Conservation (phyloP, 441 rosid genomes). For the Euphorbia schlechtendalii region DNA sequence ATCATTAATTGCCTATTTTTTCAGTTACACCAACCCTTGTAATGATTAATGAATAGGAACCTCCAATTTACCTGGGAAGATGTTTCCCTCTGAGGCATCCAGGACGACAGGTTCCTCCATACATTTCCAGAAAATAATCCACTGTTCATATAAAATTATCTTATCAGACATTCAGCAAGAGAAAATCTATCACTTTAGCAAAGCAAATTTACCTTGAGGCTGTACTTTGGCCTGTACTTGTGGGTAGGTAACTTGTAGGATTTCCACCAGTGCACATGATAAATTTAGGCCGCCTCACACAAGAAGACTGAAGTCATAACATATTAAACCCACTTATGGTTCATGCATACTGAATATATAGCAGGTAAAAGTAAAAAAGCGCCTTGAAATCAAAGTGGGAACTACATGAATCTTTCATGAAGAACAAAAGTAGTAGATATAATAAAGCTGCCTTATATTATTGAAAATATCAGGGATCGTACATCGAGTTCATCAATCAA, state of each 20-base stretch:
- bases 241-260: conserved; percentile 60
- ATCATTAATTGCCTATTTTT: background rate
- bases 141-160: conserved; percentile 34
- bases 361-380: too few species aligned
- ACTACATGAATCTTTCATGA: background rate
- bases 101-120: conserved; percentile 79
- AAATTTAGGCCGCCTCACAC: conserved; percentile 76
- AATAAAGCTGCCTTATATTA: background rate
- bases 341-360: background rate
- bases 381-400: background rate
- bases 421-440: background rate
- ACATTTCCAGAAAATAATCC: conserved; percentile 67
- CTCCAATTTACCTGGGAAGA: conserved; percentile 49
- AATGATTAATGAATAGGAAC: too few species aligned
- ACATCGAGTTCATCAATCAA: background rate
- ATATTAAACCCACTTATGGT: conserved; percentile 6
- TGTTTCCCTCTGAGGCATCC: conserved; percentile 78
- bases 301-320: conserved; percentile 53
- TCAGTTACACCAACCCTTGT: background rate
- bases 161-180: conserved; percentile 11
- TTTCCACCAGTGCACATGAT: conserved; percentile 85
- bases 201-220: conserved; percentile 45
- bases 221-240: conserved; percentile 53
- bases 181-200: conserved; percentile 5
- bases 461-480: background rate